These are phyloP conservation scores for Xanthoconium separans DNA, from an alignment of 1,284 basidiomycete genomes.

Conservation along the genomic window DNA sequence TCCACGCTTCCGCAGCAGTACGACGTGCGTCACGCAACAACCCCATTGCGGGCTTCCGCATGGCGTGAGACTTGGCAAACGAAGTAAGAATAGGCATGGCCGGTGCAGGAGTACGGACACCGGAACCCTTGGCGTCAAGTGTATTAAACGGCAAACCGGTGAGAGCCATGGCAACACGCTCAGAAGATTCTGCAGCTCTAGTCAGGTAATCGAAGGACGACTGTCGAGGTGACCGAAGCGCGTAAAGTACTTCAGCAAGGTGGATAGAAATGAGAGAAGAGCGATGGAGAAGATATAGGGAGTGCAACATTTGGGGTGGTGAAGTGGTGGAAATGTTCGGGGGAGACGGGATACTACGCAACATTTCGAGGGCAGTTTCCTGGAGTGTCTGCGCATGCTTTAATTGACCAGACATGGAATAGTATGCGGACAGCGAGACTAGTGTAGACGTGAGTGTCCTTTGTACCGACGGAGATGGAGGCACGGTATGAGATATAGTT, in stretches of 20 bases:
- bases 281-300: constrained; percentile 69
- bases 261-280: constrained; percentile 73
- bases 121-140: constrained; percentile 37
- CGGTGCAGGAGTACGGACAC: constrained; percentile 44
- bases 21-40: constrained; percentile 69
- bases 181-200: constrained; percentile 63
- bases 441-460: constrained; percentile 66
- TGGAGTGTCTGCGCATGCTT: constrained; percentile 67
- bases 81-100: constrained; percentile 40
- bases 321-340: constrained; percentile 42
- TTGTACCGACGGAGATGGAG: constrained; percentile 64
- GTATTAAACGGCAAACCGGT: constrained; percentile 42
- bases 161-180: constrained; percentile 59
- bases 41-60: constrained; percentile 55
- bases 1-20: constrained; percentile 70
- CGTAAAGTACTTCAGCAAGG: constrained; percentile 72
- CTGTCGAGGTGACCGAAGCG: constrained; percentile 42
- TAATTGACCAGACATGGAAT: constrained; percentile 66
- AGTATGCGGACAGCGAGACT: constrained; percentile 69
- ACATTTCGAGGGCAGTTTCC: constrained; percentile 62
- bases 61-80: constrained; percentile 46
- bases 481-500: constrained; percentile 42
- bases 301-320: constrained; percentile 62
- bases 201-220: constrained; percentile 58
- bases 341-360: constrained; percentile 62